These are phyloP conservation scores for Globisporangium radiosum DNA, from an alignment of 352 stramenopile species.

Conservation along the genomic window DNA sequence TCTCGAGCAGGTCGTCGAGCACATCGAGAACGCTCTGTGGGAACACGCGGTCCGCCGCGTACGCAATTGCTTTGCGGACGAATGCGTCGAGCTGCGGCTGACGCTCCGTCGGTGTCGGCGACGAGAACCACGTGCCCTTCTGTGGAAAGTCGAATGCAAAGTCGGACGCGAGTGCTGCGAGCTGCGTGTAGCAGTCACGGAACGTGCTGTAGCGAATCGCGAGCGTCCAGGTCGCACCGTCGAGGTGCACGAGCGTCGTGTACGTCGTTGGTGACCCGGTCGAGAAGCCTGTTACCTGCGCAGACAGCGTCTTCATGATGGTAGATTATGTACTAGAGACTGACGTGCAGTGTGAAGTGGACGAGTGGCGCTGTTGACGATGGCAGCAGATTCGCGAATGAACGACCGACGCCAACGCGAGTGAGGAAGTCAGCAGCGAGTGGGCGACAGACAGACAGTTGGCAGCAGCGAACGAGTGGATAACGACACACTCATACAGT, in stretches of 20 bases:
- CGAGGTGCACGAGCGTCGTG: constrained; percentile 39
- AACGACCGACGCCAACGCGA: background rate
- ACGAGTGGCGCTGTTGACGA: background rate
- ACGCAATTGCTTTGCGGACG: constrained; percentile 39
- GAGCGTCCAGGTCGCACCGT: constrained; percentile 36
- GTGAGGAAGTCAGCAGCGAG: background rate
- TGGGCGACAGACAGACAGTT: background rate
- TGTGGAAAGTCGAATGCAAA: constrained; percentile 59
- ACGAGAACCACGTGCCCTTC: constrained; percentile 60
- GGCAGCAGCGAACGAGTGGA: background rate
- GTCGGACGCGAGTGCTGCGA: constrained; percentile 35
- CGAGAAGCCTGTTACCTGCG: constrained; percentile 35
- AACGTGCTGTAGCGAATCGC: constrained; percentile 62
- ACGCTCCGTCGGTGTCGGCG: constrained; percentile 41
- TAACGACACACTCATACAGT: background rate
- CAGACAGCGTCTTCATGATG: constrained; percentile 24
- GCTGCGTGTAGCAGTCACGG: constrained; percentile 43
- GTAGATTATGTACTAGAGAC: background rate
- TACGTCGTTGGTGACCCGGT: constrained; percentile 37
- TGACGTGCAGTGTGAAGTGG: background rate
- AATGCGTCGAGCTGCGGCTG: constrained; percentile 63
- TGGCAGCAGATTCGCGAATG: constrained; percentile 6
- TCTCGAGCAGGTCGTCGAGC: constrained; percentile 49
- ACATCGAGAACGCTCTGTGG: constrained; percentile 34
- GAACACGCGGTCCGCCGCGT: constrained; percentile 37